Evolutionary conservation across 352 stramenopile genomes (phyloP), one percentile per base, ranked within the genome.

Genomic region (Phytophthora hybrid): DNA sequence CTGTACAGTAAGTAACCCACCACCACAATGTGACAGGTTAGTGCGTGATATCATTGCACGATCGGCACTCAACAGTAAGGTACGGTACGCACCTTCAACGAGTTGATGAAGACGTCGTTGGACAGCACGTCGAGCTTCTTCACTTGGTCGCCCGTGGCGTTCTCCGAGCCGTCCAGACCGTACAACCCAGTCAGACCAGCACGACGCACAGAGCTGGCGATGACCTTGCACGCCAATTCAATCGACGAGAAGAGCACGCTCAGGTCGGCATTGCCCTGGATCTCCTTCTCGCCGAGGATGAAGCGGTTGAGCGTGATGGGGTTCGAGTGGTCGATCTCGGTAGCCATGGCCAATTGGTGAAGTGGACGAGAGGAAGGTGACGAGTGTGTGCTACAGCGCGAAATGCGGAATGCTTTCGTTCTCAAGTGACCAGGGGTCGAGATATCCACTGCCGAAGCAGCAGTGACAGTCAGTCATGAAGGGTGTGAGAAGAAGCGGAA

Each of bases 71-170:
- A 57, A 3, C 23, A 26, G 23, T 26, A 26, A 26, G 23, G 23
- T 26, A 26, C 23, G 10, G 37, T 11, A 8, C 39, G 32, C 4
- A 85, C 80, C 78, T 91, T 93, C 68, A 99, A 86, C 21, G 95
- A 90, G 82, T 99, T 99, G 79, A 99, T 98, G 84, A 99, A 97
- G 71, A 96, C 99, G 26, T 99, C 97, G 79, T 99, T 99, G 18
- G 97, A 91, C 60, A 99, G 87, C 34, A 99, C 74, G 79, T 99
- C 97, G 23, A 99, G 92, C 83, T 99, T 99, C 87, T 99, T 99
- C 58, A 99, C 95, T 65, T 98, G 93, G 75, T 99, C 98, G 39
- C 98, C 97, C 13, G 97, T 99, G 32, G 92, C 89, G 83, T 99
- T 99, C 61, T 97, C 84, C 76, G 97, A 97, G 44, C 98, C 98